Evolutionary conservation across 805 yeast species (phyloP), one percentile per base, ranked within the genome.

Genomic region (Saccharomycopsis sp.): DNA sequence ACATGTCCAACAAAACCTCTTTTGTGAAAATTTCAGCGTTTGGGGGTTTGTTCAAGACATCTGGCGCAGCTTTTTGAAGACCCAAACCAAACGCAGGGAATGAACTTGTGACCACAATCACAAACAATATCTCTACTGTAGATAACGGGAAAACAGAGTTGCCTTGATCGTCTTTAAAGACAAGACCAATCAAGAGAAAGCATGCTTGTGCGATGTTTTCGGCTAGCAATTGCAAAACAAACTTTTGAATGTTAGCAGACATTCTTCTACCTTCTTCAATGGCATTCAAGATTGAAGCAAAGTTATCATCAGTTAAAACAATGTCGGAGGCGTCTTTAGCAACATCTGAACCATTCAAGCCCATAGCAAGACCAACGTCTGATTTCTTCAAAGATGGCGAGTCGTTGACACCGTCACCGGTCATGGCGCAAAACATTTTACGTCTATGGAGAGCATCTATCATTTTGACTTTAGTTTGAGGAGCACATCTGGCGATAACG

Each of bases 61-160:
- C 89, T 41, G 81, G 79, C 61, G 78, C 75, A 0, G 89, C 89
- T 59, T 73, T 74, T 68, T 86, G 89, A 57, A 83, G 75, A 54
- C 90, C 90, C 56, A 86, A 78, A 24, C 92, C 91, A 89, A 87
- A 85, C 20, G 91, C 91, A 50, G 92, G 92, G 76, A 86, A 85
- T 64, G 90, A 84, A 1, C 91, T 84, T 1, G 92, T 86, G 48
- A 85, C 80, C 67, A 87, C 89, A 66, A 87, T 80, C 65, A 87
- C 81, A 91, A 91, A 87, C 64, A 87, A 73, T 5, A 85, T 90
- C 70, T 87, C 90, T 59, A 87, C 89, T 7, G 92, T 91, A 60
- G 89, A 79, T 58, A 87, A 75, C 53, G 92, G 91, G 74, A 89
- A 89, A 3, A 90, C 96, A 2, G 96, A 88, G 57, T 75, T 76